Percentiles rank a stretch among this genome's conserved stretches.
Conservation (phyloP, 2,329 filamentous ascomycete genomes). For the Aspergillus viridinutans region DNA sequence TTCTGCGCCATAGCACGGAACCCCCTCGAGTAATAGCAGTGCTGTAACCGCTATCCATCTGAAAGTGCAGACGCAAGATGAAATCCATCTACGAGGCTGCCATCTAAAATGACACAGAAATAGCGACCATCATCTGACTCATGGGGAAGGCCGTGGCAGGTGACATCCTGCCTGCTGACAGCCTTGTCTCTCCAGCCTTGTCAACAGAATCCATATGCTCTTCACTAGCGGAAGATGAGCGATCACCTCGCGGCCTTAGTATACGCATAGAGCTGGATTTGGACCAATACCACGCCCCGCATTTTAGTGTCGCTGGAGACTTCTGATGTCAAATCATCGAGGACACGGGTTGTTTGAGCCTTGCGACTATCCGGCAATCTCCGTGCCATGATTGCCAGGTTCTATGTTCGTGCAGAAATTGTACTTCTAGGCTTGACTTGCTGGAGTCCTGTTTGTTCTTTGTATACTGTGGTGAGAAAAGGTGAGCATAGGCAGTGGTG, state of each 20-base stretch:
- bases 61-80: background rate
- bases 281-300: background rate
- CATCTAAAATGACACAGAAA: background rate
- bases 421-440: background rate
- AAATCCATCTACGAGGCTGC: background rate
- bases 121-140: slow-evolving; percentile 12
- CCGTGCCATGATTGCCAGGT: background rate
- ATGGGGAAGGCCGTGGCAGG: slow-evolving; percentile 6
- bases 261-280: background rate
- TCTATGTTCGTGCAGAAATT: background rate
- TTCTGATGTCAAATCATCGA: background rate
- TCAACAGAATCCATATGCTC: background rate
- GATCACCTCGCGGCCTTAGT: background rate
- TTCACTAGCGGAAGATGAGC: background rate
- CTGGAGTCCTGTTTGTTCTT: background rate
- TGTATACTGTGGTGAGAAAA: background rate
- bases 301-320: background rate
- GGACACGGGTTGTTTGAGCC: background rate
- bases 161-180: slow-evolving; percentile 6
- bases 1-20: background rate
- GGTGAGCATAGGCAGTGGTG: background rate
- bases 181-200: slow-evolving; percentile 10
- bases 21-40: background rate
- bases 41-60: background rate
- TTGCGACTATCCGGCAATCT: background rate